Base-by-base conservation (phyloP, 805 yeast species). In the Priceomyces carsonii region DNA sequence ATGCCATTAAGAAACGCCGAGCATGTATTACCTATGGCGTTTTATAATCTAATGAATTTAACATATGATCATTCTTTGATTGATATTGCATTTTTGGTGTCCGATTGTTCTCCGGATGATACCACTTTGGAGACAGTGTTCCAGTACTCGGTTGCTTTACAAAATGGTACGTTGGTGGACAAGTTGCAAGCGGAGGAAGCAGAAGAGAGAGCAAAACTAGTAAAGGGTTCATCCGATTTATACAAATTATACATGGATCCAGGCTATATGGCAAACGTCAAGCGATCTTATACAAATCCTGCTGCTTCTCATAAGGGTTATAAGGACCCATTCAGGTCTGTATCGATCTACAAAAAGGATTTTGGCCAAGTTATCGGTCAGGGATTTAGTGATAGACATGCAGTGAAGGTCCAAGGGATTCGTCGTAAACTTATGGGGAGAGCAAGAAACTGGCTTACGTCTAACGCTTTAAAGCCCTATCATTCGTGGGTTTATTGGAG, bases 401-500 rank as follows among this genome's bases (percentile, higher is more conserved):
- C 84, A 18, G 89, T 85, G 16, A 83, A 84, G 55, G 88, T 84
- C 17, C 95, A 85, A 60, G 95, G 95, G 12, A 80, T 82, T 26
- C 74, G 95, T 54, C 69, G 95, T 46, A 85, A 85, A 53, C 60
- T 85, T 47, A 85, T 85, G 95, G 95, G 90, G 1, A 71, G 91
- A 39, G 93, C 95, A 2, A 71, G 95, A 60, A 85, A 85, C 53
- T 85, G 95, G 95, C 63, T 85, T 30, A 75, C 86, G 5, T 73
- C 85, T 1, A 75, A 76, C 27, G 86, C 93, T 0, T 65, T 85
- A 39, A 78, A 82, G 51, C 88, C 95, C 3, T 82, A 85, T 51
- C 95, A 85, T 57, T 83, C 91, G 1, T 85, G 95, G 95, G 91
- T 85, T 8, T 85, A 85, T 54, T 85, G 95, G 95, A 72, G 95